Evolutionary conservation across 257 asterid species (phyloP), one percentile per base, ranked within the genome.

Genomic region (Plectranthus barbatus): DNA sequence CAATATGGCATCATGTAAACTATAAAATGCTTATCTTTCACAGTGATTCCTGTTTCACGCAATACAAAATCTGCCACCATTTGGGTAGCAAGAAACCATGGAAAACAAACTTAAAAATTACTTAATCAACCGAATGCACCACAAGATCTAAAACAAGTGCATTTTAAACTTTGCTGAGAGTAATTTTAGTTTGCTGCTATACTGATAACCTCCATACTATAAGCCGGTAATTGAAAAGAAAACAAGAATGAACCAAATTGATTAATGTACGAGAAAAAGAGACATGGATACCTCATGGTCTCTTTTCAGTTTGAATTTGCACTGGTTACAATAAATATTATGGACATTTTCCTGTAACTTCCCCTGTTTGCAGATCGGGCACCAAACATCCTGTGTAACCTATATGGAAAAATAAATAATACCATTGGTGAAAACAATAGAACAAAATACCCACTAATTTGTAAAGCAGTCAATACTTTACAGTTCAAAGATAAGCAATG

Each of bases 311-410:
- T 71, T 72, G 68, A 93, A 76, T 56, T 74, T 77, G 78, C 99
- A 90, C 37, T 10, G 79, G 58, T 69, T 66, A 84, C 97, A 93
- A 67, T 45, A 71, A 66, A 93, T 87, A 50, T 65, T 66, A 70
- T 57, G 73, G 57, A 55, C 64, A 69, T 78, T 79, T 72, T 90
- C 86, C 69, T 62, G 87, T 60, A 93, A 74, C 72, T 81, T 83
- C 64, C 86, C 95, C 45, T 64, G 83, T 85, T 90, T 93, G 90
- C 96, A 93, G 64, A 87, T 71, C 66, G 99, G 97, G 67, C 99
- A 93, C 94, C 96, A 93, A 51, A 89, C 82, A 77, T 76, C 87
- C 74, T 79, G 73, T 18, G 50, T 31, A 39, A 51, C 95, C 94
- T 84, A 71, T 69, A 60, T 44, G 55, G 67, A 64, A 73, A 64